Base-by-base conservation (phyloP, 176 grass and related monocot genomes). In the Aegilops tauschii region DNA sequence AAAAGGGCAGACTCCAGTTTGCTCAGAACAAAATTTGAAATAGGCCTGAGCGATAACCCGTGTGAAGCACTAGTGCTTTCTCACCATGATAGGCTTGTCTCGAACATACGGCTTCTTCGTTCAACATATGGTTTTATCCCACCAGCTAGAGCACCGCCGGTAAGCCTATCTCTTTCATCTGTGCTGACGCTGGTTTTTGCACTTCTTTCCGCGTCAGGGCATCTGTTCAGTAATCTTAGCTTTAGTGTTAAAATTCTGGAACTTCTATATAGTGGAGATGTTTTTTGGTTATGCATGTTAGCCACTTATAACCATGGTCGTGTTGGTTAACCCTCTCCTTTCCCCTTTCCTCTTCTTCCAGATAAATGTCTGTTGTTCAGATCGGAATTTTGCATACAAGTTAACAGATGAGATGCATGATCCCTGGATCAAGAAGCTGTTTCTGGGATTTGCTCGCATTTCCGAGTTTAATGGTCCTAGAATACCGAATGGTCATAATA, bases 381-480 rank as follows among this genome's bases (percentile, higher is more conserved):
- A 99, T 91, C 87, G 94, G 44, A 99, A 86, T 83, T 99, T 95
- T 88, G 78, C 94, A 44, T 97, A 97, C 74, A 91, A 99, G 92
- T 84, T 90, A 69, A 87, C 79, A 8, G 97, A 99, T 85, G 92
- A 99, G 83, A 82, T 97, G 85, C 87, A 97, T 76, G 88, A 99
- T 86, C 97, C 97, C 52, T 99, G 90, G 92, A 91, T 86, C 47
- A 99, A 94, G 85, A 99, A 99, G 72, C 87, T 97, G 82, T 86
- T 97, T 91, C 72, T 99, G 83, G 97, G 97, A 79, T 97, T 97
- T 94, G 88, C 97, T 86, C 89, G 92, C 31, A 97, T 89, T 65
- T 99, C 97, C 76, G 89, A 95, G 56, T 99, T 96, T 83, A 99
- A 99, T 84, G 97, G 97, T 79, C 97, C 97, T 69, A 88, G 92